These are phyloP conservation scores for Simmondsia chinensis DNA, from an alignment of 148 eudicot genomes.

Conservation along the genomic window DNA sequence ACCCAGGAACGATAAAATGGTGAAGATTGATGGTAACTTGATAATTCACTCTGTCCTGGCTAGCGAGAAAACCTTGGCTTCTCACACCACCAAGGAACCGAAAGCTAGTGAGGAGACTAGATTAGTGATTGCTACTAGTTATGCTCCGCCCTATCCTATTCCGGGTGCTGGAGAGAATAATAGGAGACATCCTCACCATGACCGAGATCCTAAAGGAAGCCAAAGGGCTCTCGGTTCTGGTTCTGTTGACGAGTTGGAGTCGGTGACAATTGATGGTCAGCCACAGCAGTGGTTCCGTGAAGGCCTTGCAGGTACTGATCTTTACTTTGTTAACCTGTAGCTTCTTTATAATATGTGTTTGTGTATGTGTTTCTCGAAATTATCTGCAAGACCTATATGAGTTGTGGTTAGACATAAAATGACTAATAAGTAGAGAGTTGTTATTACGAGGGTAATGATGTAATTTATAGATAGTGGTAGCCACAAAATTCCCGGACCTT, in stretches of 20 bases:
- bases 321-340: not conserved
- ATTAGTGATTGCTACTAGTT: constrained; percentile 45
- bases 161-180: constrained; percentile 31
- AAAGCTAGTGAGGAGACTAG: constrained; percentile 44
- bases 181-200: too few species aligned
- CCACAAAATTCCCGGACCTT: too few species aligned
- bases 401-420: too few species aligned
- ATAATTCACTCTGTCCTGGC: constrained; percentile 90
- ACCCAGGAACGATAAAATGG: constrained; percentile 89
- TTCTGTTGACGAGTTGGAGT: constrained; percentile 25
- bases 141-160: constrained; percentile 47
- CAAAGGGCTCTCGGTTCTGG: constrained; percentile 70
- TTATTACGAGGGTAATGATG: too few species aligned
- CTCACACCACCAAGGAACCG: constrained; percentile 11
- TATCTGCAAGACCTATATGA: too few species aligned
- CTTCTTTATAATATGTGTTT: too few species aligned
- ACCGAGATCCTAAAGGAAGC: too few species aligned
- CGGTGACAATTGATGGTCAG: constrained; percentile 46
- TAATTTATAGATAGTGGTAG: too few species aligned
- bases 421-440: too few species aligned
- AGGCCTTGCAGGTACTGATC: constrained; percentile 74
- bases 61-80: constrained; percentile 68
- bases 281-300: constrained; percentile 93
- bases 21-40: constrained; percentile 94
- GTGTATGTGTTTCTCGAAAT: too few species aligned